phyloP scores from a whole-genome alignment of 2,329 filamentous ascomycete genomes.

The Colletotrichum sp. region DNA sequence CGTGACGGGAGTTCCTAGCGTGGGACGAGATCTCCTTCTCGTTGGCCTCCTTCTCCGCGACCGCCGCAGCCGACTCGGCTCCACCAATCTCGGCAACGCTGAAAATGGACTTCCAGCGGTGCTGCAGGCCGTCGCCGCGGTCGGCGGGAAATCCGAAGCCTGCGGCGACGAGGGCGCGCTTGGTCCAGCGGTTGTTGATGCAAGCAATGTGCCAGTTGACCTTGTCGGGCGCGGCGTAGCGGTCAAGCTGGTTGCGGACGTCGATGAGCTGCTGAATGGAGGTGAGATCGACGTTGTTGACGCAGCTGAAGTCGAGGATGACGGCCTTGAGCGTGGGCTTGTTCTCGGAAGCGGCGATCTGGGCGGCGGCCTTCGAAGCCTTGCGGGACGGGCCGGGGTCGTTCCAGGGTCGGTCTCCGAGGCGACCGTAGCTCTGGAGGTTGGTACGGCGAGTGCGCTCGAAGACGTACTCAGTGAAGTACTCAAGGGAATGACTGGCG shows the following conservation, averaged over 20 bases:
- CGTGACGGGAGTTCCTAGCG: background rate
- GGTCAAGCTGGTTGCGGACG: slow-evolving; percentile 90
- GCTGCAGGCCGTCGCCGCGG: slow-evolving; percentile 52
- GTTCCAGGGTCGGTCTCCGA: slow-evolving; percentile 91
- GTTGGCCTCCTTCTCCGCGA: slow-evolving; percentile 69
- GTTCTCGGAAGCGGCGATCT: slow-evolving; percentile 44
- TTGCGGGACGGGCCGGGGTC: slow-evolving; percentile 75
- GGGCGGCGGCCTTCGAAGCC: slow-evolving; percentile 46
- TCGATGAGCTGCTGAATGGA: slow-evolving; percentile 93
- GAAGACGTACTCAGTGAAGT: slow-evolving; percentile 73
- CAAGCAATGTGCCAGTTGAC: slow-evolving; percentile 98
- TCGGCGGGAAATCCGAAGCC: slow-evolving; percentile 84
- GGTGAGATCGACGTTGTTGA: slow-evolving; percentile 94
- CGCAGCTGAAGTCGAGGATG: slow-evolving; percentile 90
- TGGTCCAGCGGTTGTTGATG: slow-evolving; percentile 94
- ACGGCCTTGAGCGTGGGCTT: slow-evolving; percentile 83
- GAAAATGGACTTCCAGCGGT: slow-evolving; percentile 94
- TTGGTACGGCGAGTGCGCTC: slow-evolving; percentile 78
- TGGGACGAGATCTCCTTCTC: slow-evolving; percentile 33
- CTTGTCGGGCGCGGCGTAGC: slow-evolving; percentile 77
- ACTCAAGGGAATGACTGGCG: slow-evolving; percentile 85
- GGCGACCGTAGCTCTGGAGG: slow-evolving; percentile 64
- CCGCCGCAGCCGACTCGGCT: slow-evolving; percentile 69
- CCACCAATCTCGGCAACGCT: slow-evolving; percentile 87
- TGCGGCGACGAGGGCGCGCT: slow-evolving; percentile 83